Evolutionary conservation across 805 yeast genomes (phyloP), one percentile per base, ranked within the genome.

Genomic region (Candida wancherniae): DNA sequence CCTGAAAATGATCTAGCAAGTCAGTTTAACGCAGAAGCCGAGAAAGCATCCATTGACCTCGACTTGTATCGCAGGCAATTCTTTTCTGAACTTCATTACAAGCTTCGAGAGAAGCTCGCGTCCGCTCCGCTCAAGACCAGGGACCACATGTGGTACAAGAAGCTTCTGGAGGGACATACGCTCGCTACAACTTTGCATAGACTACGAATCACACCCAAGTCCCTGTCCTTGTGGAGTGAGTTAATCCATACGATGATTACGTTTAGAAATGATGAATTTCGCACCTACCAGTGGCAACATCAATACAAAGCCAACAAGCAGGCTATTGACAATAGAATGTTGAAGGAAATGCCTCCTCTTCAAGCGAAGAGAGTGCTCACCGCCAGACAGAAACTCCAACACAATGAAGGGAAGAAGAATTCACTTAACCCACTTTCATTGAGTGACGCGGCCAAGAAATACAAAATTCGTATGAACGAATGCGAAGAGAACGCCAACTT

Each of bases 241-340:
- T 32, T 50, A 10, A 30, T 51, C n/a, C 26, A 29, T n/a, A 10
- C 29, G 3, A 32, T 52, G 10, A 33, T 50, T 8, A 32, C 34
- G 3, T 39, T 39, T 28, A 39, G 56, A 23, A 27, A 19, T 3
- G 13, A 19, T 6, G 39, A 37, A 19, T 29, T 38, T 15, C 24
- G 22, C 8, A 35, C 36, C 9, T 48, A 42, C 19, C 22, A 38
- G 18, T 51, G 60, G 57, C 29, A 44, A 11, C 37, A 33, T 6
- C 44, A 48, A 10, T 43, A 37, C 24, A 30, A 37, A 19, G 28
- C 32, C 4, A 33, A 44, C 28, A 30, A 27, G 17, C 29, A 24
- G 5, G 35, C 16, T 16, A 39, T 34, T 15, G 42, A 44, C 19
- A 33, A 24, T 17, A 31, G 33, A 9, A 33, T 33, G 8, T 19